Evolutionary conservation across 1,284 basidiomycete species (phyloP).

Genomic region (Moesziomyces antarcticus): DNA sequence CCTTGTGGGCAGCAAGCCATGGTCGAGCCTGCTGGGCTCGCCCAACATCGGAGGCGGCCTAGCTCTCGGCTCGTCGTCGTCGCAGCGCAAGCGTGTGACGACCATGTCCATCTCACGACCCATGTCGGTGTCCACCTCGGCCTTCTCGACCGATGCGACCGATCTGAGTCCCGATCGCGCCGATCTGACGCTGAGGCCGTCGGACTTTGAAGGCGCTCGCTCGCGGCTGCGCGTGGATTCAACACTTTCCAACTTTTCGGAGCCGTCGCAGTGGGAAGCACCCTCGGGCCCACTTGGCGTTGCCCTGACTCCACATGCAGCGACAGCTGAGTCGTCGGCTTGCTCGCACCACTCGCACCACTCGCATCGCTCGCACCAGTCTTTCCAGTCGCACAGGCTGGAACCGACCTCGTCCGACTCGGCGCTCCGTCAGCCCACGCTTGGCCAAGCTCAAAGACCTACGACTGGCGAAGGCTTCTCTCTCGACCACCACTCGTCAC

Average conservation of each 20-base stretch:
- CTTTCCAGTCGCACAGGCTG: constrained; percentile 9
- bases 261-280: constrained; percentile 26
- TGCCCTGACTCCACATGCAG: constrained; percentile 20
- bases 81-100: constrained; percentile 25
- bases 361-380: constrained; percentile 13
- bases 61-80: constrained; percentile 8
- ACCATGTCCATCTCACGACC: constrained; percentile 34
- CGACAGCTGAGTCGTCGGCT: constrained; percentile 4
- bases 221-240: constrained; percentile 16
- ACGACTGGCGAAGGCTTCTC: constrained; percentile 8
- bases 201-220: constrained; percentile 14
- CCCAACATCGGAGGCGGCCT: constrained; percentile 20
- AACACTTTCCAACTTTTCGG: constrained; percentile 27
- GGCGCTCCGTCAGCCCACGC: constrained; percentile 6
- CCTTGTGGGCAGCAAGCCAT: constrained; percentile 29
- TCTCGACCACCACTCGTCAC: constrained; percentile 2
- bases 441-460: constrained; percentile 9
- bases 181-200: constrained; percentile 31
- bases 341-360: constrained; percentile 18
- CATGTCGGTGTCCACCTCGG: constrained; percentile 39
- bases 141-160: constrained; percentile 21
- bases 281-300: constrained; percentile 15
- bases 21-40: constrained; percentile 35
- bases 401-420: constrained; percentile 10
- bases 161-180: constrained; percentile 12